These are phyloP conservation scores for Xanthoparmelia taractica DNA, from an alignment of 495 filamentous ascomycete species.

Conservation along the genomic window DNA sequence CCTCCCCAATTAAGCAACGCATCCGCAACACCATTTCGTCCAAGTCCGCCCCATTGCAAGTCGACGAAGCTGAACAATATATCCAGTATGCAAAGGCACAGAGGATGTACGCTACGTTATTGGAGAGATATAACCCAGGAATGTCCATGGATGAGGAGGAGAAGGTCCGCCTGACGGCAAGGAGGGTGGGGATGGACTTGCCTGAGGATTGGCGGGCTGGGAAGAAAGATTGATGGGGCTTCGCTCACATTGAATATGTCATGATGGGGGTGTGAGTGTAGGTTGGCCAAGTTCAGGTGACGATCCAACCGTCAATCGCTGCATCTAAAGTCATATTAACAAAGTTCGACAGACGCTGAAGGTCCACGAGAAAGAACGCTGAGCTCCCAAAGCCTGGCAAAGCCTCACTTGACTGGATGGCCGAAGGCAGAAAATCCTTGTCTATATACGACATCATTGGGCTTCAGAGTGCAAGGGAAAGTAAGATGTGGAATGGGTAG, in stretches of 20 bases:
- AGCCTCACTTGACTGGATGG: neutral
- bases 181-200: slow-evolving; percentile 82
- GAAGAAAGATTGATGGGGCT: slow-evolving; percentile 8
- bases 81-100: slow-evolving; percentile 75
- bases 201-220: slow-evolving; percentile 45
- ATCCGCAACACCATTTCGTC: slow-evolving; percentile 45
- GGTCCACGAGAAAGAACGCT: neutral
- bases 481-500: neutral
- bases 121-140: slow-evolving; percentile 91
- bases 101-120: slow-evolving; percentile 63
- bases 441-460: neutral
- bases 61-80: slow-evolving; percentile 65
- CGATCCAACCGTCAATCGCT: neutral
- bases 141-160: slow-evolving; percentile 81
- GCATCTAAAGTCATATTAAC: neutral
- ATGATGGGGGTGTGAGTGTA: no score
- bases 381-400: neutral
- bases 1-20: slow-evolving; percentile 39
- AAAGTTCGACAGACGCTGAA: neutral
- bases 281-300: neutral
- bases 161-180: slow-evolving; percentile 69
- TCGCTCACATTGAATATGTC: neutral
- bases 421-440: neutral
- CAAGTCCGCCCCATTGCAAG: slow-evolving; percentile 34
- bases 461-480: neutral